Percentiles rank a stretch among this genome's conserved stretches.
phyloP scores from a whole-genome alignment of 768 basidiomycete species.

The Pleurotus tuber-regium region DNA sequence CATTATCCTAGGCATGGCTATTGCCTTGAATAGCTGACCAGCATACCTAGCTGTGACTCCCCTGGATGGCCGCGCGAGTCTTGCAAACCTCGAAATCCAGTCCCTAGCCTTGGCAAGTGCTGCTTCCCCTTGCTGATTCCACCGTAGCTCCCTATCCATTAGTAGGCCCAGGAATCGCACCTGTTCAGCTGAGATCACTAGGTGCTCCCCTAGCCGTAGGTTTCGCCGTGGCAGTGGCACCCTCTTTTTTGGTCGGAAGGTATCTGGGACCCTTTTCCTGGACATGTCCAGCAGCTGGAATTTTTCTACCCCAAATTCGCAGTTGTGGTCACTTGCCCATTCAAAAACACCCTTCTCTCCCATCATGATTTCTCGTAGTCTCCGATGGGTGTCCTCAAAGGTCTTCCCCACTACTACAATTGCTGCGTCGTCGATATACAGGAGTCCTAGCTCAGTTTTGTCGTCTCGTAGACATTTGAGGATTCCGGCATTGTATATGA shows the following conservation, averaged over 20 bases:
- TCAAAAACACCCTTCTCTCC: conserved; percentile 19
- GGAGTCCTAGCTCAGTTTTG: no score
- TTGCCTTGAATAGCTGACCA: no score
- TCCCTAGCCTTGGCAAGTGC: not conserved
- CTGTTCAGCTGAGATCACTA: conserved; percentile 14
- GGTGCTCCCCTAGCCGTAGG: conserved; percentile 11
- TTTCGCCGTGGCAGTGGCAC: not conserved
- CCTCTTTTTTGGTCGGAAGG: conserved; percentile 10
- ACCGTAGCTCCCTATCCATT: conserved; percentile 25
- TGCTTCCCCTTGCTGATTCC: conserved; percentile 15
- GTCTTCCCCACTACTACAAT: conserved; percentile 8
- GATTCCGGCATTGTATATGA: conserved; percentile 24
- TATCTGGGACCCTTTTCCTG: not conserved
- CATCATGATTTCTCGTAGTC: conserved; percentile 16
- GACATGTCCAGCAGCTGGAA: conserved; percentile 16
- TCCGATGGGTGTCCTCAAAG: conserved; percentile 15
- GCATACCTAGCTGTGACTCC: no score
- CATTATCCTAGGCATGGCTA: not conserved
- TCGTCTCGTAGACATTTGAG: no score
- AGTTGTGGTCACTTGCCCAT: conserved; percentile 26
- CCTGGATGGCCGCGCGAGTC: not conserved
- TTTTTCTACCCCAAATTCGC: conserved; percentile 17
- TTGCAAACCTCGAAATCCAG: not conserved
- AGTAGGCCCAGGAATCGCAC: conserved; percentile 29
- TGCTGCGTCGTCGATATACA: conserved; percentile 21